A percentile compares a stretch with the other conserved stretches of the same genome.
Conservation (phyloP, 148 eudicot genomes). For the Pharnaceum exiguum region DNA sequence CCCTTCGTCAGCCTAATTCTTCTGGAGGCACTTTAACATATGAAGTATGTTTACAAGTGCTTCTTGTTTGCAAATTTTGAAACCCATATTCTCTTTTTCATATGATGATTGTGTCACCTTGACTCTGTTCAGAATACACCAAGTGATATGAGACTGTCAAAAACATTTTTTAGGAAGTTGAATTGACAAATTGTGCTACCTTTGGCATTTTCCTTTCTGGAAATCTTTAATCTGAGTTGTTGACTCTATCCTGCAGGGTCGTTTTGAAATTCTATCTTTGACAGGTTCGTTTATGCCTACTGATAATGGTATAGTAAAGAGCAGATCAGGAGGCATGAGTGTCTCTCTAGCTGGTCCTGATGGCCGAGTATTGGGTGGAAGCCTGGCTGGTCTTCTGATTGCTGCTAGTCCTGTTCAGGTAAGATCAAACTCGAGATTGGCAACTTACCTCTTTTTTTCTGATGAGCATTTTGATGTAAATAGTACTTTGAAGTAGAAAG, state of each 20-base stretch:
- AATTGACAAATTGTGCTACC: background rate
- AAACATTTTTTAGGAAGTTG: too few relatives aligned
- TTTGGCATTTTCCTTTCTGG: background rate
- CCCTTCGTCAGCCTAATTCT: conserved; percentile 79
- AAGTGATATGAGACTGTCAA: too few relatives aligned
- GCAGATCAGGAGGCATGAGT: conserved; percentile 89
- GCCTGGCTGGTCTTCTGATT: conserved; percentile 77
- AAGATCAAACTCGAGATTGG: background rate
- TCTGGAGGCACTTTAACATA: conserved; percentile 93
- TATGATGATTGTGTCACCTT: too few relatives aligned
- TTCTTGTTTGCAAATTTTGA: background rate
- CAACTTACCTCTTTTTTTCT: background rate
- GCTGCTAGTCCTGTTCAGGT: conserved; percentile 97
- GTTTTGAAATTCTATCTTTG: conserved; percentile 78
- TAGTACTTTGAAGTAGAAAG: background rate
- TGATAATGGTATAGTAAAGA: conserved; percentile 63
- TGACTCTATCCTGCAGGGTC: conserved; percentile 54
- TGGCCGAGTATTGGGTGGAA: conserved; percentile 86
- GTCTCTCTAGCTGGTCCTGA: conserved; percentile 83
- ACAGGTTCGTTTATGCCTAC: conserved; percentile 74
- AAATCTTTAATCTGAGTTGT: background rate
- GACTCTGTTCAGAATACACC: too few relatives aligned
- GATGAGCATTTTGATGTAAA: background rate
- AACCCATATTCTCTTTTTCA: too few relatives aligned
- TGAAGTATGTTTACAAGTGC: conserved; percentile 46